phyloP scores from a whole-genome alignment of 2,329 filamentous ascomycete genomes.

The Calonectria ilicicola region DNA sequence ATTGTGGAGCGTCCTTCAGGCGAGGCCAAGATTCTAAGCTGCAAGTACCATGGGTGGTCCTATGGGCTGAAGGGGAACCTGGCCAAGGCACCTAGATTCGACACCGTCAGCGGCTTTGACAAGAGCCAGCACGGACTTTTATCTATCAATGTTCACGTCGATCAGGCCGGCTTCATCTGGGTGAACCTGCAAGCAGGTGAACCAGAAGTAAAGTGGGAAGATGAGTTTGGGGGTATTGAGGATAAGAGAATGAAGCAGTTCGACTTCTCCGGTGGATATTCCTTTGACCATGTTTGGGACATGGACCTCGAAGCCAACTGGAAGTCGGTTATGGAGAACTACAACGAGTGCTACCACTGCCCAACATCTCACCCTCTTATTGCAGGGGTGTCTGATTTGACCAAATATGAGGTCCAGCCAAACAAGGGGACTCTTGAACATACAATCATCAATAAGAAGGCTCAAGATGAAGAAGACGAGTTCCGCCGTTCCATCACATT shows the following conservation, averaged over 20 bases:
- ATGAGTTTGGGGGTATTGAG: conserved; percentile 62
- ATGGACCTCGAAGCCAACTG: conserved; percentile 69
- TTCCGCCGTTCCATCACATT: conserved; percentile 59
- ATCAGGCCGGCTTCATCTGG: conserved; percentile 68
- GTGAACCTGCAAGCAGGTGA: conserved; percentile 63
- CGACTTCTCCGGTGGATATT: conserved; percentile 61
- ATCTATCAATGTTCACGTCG: conserved; percentile 63
- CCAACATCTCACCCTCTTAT: conserved; percentile 69
- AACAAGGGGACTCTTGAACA: conserved; percentile 62
- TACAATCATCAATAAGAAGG: conserved; percentile 54
- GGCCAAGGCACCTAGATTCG: conserved; percentile 70
- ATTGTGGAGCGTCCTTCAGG: conserved; percentile 64
- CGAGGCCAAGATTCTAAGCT: conserved; percentile 63
- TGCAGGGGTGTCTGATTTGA: conserved; percentile 64
- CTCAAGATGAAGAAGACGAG: conserved; percentile 58
- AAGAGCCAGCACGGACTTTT: conserved; percentile 66
- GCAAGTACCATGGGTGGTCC: conserved; percentile 73
- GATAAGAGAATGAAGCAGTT: conserved; percentile 57
- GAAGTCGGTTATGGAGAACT: conserved; percentile 72
- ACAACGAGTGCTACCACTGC: conserved; percentile 75
- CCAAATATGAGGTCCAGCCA: conserved; percentile 63
- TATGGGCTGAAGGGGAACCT: conserved; percentile 69
- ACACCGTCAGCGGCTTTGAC: conserved; percentile 66
- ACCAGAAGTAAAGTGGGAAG: conserved; percentile 61
- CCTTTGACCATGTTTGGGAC: conserved; percentile 68